Conservation (phyloP, 2,329 filamentous ascomycete species). For the Zymoseptoria crescenta region DNA sequence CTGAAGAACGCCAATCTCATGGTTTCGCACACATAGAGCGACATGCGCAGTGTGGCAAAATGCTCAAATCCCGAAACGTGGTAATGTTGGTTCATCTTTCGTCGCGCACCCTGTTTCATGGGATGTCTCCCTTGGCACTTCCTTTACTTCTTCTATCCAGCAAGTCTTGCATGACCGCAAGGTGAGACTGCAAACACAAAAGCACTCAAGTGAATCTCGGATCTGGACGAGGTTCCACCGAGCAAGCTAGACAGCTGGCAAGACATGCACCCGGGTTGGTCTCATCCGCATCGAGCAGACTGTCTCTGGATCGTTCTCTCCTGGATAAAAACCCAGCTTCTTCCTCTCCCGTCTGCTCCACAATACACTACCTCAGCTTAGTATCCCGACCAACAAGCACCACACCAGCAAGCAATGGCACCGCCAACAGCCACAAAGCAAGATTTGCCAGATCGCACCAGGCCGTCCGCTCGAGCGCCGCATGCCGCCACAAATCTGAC, state of each 20-base stretch:
- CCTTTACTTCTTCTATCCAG: not conserved
- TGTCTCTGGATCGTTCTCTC: too few species aligned
- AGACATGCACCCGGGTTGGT: not conserved
- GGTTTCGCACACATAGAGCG: not conserved
- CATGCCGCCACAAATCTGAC: too few species aligned
- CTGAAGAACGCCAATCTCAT: not conserved
- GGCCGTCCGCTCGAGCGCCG: too few species aligned
- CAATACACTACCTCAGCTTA: too few species aligned
- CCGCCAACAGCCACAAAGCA: too few species aligned
- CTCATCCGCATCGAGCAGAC: not conserved
- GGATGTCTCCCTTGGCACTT: not conserved
- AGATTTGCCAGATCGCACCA: too few species aligned
- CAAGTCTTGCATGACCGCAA: not conserved
- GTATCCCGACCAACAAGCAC: too few species aligned
- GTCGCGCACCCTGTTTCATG: not conserved
- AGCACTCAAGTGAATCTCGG: not conserved
- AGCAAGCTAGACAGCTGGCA: not conserved
- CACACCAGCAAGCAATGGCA: too few species aligned
- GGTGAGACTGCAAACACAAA: not conserved
- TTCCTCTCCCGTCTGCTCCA: too few species aligned
- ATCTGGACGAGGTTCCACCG: not conserved
- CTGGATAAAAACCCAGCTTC: too few species aligned
- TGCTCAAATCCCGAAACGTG: not conserved
- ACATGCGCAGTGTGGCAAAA: not conserved
- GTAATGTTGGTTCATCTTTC: not conserved